phyloP scores from a whole-genome alignment of 768 basidiomycete genomes.

The Coprinopsis sp. region DNA sequence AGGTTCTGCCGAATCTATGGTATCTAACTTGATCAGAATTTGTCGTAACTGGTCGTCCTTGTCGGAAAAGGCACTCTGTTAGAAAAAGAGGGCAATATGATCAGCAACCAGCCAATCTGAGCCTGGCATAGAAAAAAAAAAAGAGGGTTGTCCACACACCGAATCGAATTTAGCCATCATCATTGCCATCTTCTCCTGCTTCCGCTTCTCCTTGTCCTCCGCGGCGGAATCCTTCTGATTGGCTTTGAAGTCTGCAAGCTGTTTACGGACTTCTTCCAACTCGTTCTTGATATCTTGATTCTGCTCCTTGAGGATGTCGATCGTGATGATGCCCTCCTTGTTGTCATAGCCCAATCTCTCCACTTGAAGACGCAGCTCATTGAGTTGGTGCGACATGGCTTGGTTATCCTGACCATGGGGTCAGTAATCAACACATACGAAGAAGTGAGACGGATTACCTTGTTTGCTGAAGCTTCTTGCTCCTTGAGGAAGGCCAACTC shows the following conservation, averaged over 20 bases:
- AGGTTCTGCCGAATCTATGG: slow-evolving; percentile 58
- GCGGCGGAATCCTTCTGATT: slow-evolving; percentile 80
- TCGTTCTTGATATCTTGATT: slow-evolving; percentile 82
- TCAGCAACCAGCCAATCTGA: slow-evolving; percentile 2
- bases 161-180: slow-evolving; percentile 99
- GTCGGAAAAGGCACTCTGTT: slow-evolving; percentile 94
- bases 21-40: slow-evolving; percentile 79
- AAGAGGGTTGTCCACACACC: slow-evolving; percentile 41
- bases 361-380: slow-evolving; percentile 86
- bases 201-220: slow-evolving; percentile 98
- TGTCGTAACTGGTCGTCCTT: slow-evolving; percentile 91
- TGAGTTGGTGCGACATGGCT: slow-evolving; percentile 86
- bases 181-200: slow-evolving; percentile 98
- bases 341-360: slow-evolving; percentile 93
- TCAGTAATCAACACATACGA: background rate
- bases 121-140: slow-evolving; percentile 2
- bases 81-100: slow-evolving; percentile 14
- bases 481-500: slow-evolving; percentile 89
- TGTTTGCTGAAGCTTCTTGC: slow-evolving; percentile 74
- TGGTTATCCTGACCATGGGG: slow-evolving; percentile 74
- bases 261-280: slow-evolving; percentile 83
- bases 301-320: slow-evolving; percentile 95
- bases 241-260: slow-evolving; percentile 71
- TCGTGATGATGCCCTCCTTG: slow-evolving; percentile 88
- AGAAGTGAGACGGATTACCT: slow-evolving; percentile 47